phyloP scores from a whole-genome alignment of 2,329 filamentous ascomycete genomes.

The Magnaporthiopsis poae region DNA sequence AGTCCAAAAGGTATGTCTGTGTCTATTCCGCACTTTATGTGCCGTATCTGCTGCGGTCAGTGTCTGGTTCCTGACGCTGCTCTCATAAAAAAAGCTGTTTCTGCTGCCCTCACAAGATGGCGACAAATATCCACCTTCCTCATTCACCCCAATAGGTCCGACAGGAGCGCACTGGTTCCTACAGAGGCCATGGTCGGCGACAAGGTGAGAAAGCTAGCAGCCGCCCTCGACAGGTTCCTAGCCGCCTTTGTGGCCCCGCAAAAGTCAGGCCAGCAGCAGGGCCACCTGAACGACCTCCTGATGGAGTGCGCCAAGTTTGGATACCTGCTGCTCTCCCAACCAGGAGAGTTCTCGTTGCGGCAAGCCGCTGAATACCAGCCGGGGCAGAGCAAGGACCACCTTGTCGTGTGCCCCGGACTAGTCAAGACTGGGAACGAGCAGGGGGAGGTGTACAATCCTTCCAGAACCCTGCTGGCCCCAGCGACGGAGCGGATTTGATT shows the following conservation, averaged over 20 bases:
- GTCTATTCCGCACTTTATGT: too few species aligned
- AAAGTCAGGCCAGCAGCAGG: constrained; percentile 24
- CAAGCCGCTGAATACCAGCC: neutral
- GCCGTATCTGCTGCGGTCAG: neutral
- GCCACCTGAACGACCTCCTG: constrained; percentile 29
- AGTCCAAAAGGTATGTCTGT: constrained; percentile 13
- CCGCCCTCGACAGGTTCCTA: constrained; percentile 25
- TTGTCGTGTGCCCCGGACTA: constrained; percentile 8
- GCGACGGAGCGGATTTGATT: neutral
- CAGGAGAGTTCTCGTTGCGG: constrained; percentile 22
- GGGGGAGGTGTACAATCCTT: neutral
- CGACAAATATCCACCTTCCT: constrained; percentile 32
- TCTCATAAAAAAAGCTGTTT: constrained; percentile 14
- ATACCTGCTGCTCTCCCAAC: constrained; percentile 33
- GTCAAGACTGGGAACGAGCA: constrained; percentile 9
- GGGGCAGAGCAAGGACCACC: neutral
- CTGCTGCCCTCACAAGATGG: constrained; percentile 30
- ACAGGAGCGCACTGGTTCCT: constrained; percentile 25
- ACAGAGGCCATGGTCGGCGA: constrained; percentile 20
- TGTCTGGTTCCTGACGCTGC: neutral
- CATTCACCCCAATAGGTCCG: constrained; percentile 27
- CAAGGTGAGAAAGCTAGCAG: constrained; percentile 23
- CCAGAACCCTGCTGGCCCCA: constrained; percentile 4
- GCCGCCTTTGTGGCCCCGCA: constrained; percentile 22
- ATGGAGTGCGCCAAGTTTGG: constrained; percentile 31